Evolutionary conservation across 768 basidiomycete genomes (phyloP), one percentile per base, ranked within the genome.

Genomic region (Cyclocybe aegerita): DNA sequence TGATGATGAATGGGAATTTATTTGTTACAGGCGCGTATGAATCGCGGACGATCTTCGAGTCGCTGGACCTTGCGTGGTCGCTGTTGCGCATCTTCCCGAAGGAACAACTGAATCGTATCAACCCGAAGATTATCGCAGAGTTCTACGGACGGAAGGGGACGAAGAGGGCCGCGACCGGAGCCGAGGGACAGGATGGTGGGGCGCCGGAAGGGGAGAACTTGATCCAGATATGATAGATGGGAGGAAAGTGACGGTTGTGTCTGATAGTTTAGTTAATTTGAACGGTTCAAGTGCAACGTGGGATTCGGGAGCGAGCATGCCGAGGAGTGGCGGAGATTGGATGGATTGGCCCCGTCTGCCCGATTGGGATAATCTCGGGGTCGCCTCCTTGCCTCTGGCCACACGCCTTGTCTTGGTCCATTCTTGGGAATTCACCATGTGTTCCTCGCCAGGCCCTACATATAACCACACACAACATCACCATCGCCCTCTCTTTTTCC

Each of bases 21-120:
- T 39, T 11, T 49, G 33, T 7, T 34, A 17, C 63, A 95, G 93
- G 93, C 49, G 80, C 91, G 29, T 96, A 96, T 70, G 97, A 98
- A 72, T 87, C 94, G 42, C 85, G 97, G 52, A 92, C 91, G 45
- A 88, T 99, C 72, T 97, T 97, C 66, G 96, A 99, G 62, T 95
- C 93, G 44, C 82, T 99, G 39, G 97, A 99, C 72, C 79, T 98
- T 48, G 97, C 94, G 15, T 99, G 97, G 97, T 88, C 88, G 16
- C 72, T 99, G 46, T 79, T 99, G 59, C 88, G 97, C 59, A 96
- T 96, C 66, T 99, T 98, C 90, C 97, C 97, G 53, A 94, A 95
- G 71, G 96, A 98, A 73, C 91, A 93, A 70, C 81, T 98, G 58
- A 98, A 98, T 77, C 91, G 95, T 63, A 95, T 98, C 77, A 93